A percentile compares a stretch with the other conserved stretches of the same genome.
Evolutionary conservation across 75 land plant genomes (phyloP).

Genomic region (Sequoiadendron giganteum): DNA sequence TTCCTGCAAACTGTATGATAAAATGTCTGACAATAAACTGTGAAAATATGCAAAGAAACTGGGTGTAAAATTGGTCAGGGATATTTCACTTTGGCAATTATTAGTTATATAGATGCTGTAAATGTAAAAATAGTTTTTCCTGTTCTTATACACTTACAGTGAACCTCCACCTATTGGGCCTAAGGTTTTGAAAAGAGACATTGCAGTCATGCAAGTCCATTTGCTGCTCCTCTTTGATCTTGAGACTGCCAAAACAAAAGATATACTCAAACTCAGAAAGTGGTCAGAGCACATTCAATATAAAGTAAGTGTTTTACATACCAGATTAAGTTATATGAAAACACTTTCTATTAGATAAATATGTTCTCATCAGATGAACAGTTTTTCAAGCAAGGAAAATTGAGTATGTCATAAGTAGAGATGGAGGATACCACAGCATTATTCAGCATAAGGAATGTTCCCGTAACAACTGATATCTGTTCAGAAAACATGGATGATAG

Average conservation of each 20-base stretch:
- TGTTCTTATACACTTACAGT: conserved; percentile 46
- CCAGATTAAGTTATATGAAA: background rate
- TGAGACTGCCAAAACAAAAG: conserved; percentile 42
- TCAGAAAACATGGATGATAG: too few species aligned
- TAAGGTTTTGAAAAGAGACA: conserved; percentile 72
- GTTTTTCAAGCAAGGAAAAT: background rate
- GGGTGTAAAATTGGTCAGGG: too few species aligned
- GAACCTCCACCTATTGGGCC: conserved; percentile 85
- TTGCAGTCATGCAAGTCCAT: conserved; percentile 64
- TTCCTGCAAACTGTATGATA: too few species aligned
- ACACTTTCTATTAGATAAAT: background rate
- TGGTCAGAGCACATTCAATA: background rate
- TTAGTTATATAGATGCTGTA: background rate
- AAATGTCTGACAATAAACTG: too few species aligned
- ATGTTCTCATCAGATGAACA: background rate
- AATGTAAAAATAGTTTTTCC: background rate
- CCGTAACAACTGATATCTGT: conserved; percentile 56
- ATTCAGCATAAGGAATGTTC: conserved; percentile 66
- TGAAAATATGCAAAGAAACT: too few species aligned
- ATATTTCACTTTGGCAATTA: background rate
- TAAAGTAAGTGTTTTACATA: background rate
- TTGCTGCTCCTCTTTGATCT: conserved; percentile 86
- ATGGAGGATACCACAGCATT: conserved; percentile 61
- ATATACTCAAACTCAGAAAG: background rate
- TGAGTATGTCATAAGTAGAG: background rate